Conservation (phyloP, 805 yeast genomes). For the Ogataea angusta region DNA sequence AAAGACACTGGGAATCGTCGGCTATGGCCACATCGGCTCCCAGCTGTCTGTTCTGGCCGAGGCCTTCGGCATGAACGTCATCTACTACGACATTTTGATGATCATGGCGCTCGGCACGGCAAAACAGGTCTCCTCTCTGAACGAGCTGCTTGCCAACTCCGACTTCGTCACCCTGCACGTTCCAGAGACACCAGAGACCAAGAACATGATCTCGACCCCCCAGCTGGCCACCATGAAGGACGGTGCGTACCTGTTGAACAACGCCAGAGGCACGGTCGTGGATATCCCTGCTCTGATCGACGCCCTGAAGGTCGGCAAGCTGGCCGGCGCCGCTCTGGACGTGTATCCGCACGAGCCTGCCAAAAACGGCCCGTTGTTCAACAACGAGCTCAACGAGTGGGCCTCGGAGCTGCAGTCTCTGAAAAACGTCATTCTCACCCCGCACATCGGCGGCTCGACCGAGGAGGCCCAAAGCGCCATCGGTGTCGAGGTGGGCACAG, state of each 20-base stretch:
- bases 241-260: constrained; percentile 91
- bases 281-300: constrained; percentile 91
- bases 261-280: constrained; percentile 96
- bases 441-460: constrained; percentile 98
- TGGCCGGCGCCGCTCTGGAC: constrained; percentile 96
- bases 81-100: constrained; percentile 87
- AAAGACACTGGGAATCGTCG: constrained; percentile 93
- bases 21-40: constrained; percentile 98
- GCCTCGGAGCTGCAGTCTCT: constrained; percentile 74
- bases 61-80: constrained; percentile 94
- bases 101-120: constrained; percentile 98
- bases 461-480: constrained; percentile 98
- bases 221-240: constrained; percentile 96
- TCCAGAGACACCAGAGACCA: constrained; percentile 91
- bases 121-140: constrained; percentile 80
- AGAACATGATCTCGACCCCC: constrained; percentile 81
- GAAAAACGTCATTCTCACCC: constrained; percentile 88
- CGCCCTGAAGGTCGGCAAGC: constrained; percentile 88
- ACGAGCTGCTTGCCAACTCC: constrained; percentile 73
- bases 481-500: constrained; percentile 89
- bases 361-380: constrained; percentile 86
- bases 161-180: constrained; percentile 94
- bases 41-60: constrained; percentile 96
- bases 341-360: constrained; percentile 98
- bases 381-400: constrained; percentile 74